Conservation (phyloP, 75 land plant genomes). For the Pinus albicaulis region DNA sequence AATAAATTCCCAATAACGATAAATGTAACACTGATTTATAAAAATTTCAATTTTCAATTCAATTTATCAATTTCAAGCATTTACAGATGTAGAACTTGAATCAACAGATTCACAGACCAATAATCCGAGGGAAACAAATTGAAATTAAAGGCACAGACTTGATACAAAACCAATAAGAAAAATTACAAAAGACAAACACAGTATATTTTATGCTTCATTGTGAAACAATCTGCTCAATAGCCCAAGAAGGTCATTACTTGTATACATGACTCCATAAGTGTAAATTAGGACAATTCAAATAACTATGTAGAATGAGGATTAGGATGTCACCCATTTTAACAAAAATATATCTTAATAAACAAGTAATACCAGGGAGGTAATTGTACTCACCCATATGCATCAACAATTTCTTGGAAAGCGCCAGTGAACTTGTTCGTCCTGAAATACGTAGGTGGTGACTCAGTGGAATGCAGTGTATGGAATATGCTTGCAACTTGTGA, state of each 20-base stretch:
- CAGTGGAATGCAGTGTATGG: slow-evolving; percentile 77
- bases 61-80: too few species aligned
- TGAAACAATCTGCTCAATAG: not conserved
- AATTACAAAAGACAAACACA: not conserved
- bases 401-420: slow-evolving; percentile 95
- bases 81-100: too few species aligned
- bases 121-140: too few species aligned
- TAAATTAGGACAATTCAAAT: not conserved
- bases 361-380: not conserved
- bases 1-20: too few species aligned
- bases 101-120: too few species aligned
- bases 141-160: too few species aligned
- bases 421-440: slow-evolving; percentile 87
- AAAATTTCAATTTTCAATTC: too few species aligned
- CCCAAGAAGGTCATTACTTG: not conserved
- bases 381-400: slow-evolving; percentile 90
- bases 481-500: slow-evolving; percentile 95
- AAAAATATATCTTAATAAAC: not conserved
- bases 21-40: too few species aligned
- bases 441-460: slow-evolving; percentile 92
- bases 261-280: not conserved
- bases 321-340: not conserved
- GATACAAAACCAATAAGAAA: not conserved
- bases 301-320: not conserved
- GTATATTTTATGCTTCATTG: not conserved